phyloP scores from a whole-genome alignment of 129 eudicot species.

The Kitagawia praeruptora region DNA sequence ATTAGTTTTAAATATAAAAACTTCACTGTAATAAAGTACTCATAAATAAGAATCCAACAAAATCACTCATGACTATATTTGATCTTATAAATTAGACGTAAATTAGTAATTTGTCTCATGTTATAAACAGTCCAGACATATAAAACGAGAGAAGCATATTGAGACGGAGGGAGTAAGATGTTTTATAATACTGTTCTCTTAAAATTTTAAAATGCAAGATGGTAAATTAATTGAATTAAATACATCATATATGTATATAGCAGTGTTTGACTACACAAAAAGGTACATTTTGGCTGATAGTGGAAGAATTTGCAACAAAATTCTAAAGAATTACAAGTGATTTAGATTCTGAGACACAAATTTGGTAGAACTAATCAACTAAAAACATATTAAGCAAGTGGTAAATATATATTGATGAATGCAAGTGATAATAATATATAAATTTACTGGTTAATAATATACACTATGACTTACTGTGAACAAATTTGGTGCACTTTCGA shows the following conservation, averaged over 20 bases:
- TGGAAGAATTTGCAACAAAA: background rate
- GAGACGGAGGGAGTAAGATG: too few species aligned
- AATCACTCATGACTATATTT: too few species aligned
- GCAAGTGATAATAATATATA: background rate
- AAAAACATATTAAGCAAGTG: background rate
- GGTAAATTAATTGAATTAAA: background rate
- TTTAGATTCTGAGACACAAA: background rate
- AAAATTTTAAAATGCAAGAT: background rate
- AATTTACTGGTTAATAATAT: too few species aligned
- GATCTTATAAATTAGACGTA: too few species aligned
- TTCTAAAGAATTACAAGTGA: background rate
- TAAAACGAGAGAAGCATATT: too few species aligned
- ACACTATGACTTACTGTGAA: background rate
- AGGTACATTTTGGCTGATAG: slow-evolving; percentile 1
- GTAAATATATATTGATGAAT: background rate
- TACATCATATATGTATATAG: too few species aligned
- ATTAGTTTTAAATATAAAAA: too few species aligned
- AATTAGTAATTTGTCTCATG: too few species aligned
- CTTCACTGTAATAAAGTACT: too few species aligned
- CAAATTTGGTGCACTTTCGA: background rate
- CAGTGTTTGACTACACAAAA: background rate
- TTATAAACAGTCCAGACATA: too few species aligned
- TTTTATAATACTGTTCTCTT: background rate
- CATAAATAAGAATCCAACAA: too few species aligned
- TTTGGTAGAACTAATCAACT: background rate